Evolutionary conservation across 495 filamentous ascomycete species (phyloP).

Genomic region (Aspergillus hancockii): DNA sequence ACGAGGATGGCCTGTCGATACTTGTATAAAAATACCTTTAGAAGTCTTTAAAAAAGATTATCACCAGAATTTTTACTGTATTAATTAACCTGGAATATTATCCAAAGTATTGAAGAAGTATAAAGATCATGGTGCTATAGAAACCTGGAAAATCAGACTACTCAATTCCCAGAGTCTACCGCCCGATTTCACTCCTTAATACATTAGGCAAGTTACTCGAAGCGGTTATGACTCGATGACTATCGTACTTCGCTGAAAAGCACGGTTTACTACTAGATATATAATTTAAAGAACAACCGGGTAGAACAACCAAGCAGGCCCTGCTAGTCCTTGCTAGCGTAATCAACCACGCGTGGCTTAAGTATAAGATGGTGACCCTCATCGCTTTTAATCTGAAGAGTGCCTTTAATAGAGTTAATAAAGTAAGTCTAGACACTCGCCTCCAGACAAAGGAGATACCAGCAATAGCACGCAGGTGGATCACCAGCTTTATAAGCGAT

Average conservation of each 20-base stretch:
- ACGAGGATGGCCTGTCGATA: slow-evolving; percentile 26
- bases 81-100: slow-evolving; percentile 24
- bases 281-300: slow-evolving; percentile 28
- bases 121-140: no score
- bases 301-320: slow-evolving; percentile 24
- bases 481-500: slow-evolving; percentile 27
- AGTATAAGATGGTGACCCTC: slow-evolving; percentile 21
- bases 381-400: slow-evolving; percentile 31
- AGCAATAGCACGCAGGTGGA: slow-evolving; percentile 19
- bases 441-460: slow-evolving; percentile 26
- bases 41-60: slow-evolving; percentile 16
- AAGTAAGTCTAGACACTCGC: slow-evolving; percentile 21
- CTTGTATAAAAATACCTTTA: slow-evolving; percentile 26
- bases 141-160: no score
- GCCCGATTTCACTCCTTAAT: no score
- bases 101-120: no score
- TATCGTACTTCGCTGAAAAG: no score
- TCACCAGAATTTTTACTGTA: slow-evolving; percentile 21
- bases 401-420: slow-evolving; percentile 32
- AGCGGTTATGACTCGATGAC: no score
- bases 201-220: no score
- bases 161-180: no score
- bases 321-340: slow-evolving; percentile 25
- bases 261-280: no score
- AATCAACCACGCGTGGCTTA: slow-evolving; percentile 27